phyloP scores from a whole-genome alignment of 768 basidiomycete species.

The Cystofilobasidium ferigula region DNA sequence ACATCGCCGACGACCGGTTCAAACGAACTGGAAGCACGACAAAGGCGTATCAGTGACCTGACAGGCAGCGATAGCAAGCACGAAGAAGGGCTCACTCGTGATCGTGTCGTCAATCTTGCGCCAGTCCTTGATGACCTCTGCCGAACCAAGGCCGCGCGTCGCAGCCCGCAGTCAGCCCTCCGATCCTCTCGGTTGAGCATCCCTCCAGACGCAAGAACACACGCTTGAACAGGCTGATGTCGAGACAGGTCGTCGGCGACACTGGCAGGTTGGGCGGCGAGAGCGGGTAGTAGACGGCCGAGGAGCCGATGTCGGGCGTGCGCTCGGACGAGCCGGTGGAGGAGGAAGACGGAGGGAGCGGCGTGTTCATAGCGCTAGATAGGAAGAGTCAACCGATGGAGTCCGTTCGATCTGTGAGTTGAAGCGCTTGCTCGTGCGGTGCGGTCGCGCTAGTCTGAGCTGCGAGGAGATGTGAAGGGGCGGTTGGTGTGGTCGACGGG shows the following conservation, averaged over 20 bases:
- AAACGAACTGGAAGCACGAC: constrained; percentile 1
- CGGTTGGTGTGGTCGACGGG: too few species aligned
- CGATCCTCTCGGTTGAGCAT: not conserved
- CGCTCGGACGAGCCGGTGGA: not conserved
- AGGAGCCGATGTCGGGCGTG: constrained; percentile 4
- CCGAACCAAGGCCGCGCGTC: not conserved
- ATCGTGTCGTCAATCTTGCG: constrained; percentile 18
- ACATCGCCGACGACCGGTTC: constrained; percentile 18
- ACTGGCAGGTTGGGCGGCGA: constrained; percentile 19
- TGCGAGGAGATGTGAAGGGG: too few species aligned
- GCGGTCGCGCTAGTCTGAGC: too few species aligned
- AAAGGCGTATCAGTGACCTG: too few species aligned
- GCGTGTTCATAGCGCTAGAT: too few species aligned
- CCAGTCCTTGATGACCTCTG: constrained; percentile 25
- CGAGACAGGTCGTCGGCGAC: constrained; percentile 16
- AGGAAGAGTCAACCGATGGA: too few species aligned
- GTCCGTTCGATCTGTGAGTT: too few species aligned
- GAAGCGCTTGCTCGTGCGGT: too few species aligned
- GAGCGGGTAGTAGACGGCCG: constrained; percentile 19
- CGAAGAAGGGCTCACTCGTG: not conserved
- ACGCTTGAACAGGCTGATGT: constrained; percentile 25
- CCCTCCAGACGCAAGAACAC: not conserved
- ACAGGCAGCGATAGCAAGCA: not conserved
- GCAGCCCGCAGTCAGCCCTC: not conserved
- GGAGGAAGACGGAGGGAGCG: not conserved